Conservation (phyloP, 2,329 filamentous ascomycete genomes). For the Aspergillus japonicus region DNA sequence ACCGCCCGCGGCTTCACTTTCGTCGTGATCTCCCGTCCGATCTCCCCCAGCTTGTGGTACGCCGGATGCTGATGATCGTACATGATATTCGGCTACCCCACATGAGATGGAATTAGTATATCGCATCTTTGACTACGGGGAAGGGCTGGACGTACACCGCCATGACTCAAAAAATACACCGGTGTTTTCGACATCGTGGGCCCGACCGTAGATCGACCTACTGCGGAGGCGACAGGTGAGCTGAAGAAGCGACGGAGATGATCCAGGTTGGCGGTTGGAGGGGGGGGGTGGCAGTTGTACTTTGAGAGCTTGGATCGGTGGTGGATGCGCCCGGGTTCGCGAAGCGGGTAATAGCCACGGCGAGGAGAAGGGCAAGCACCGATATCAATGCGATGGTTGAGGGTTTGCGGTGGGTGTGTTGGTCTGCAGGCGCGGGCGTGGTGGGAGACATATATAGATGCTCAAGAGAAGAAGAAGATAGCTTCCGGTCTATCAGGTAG, state of each 20-base stretch:
- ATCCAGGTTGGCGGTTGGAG: not conserved
- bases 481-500: too few relatives aligned
- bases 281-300: not conserved
- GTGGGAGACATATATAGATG: not conserved
- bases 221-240: not conserved
- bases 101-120: too few relatives aligned
- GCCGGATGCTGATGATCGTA: constrained; percentile 68
- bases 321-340: not conserved
- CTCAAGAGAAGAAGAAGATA: too few relatives aligned
- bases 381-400: not conserved
- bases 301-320: not conserved
- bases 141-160: constrained; percentile 36
- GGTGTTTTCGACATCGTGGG: constrained; percentile 39
- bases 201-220: not conserved
- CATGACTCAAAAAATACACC: constrained; percentile 55
- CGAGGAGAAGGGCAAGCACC: not conserved
- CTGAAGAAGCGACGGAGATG: not conserved
- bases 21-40: constrained; percentile 68
- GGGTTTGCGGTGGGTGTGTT: not conserved
- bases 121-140: not conserved
- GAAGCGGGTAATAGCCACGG: not conserved
- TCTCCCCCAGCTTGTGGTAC: constrained; percentile 61
- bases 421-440: not conserved
- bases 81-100: constrained; percentile 59
- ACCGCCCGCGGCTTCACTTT: constrained; percentile 70